Base-by-base conservation (phyloP, 108 stramenopile genomes). In the Nitzschia sp. region DNA sequence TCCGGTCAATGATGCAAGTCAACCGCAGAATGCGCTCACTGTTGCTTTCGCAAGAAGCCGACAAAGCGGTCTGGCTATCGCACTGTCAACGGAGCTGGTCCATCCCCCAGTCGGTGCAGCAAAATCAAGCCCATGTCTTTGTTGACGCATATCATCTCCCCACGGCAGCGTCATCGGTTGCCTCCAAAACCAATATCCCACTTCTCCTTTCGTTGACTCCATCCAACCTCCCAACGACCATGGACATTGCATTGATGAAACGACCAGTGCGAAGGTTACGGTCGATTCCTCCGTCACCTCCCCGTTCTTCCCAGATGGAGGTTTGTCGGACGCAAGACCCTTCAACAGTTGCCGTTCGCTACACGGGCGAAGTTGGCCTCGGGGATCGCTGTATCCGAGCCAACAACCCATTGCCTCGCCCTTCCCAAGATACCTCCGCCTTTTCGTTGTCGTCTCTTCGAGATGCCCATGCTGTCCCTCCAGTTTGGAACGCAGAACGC, bases 321-420 rank as follows among this genome's bases (percentile, higher is more conserved):
- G 43, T 62, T 1, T 58, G 29, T 14, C 14, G 22, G 14, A 15
- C 46, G 8, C 19, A 29, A 38, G 34, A 17, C 26, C 63, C 65
- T 42, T 24, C 65, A 66, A 42, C 41, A 17, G 2, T 12, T 34
- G 15, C 51, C 14, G 46, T 86, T 71, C 86, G 81, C 57, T 90
- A 75, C 71, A 76, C 67, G 11, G 86, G 86, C 42, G 37, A 41
- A 17, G 76, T 87, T 44, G 89, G 89, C 10, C 61, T 46, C 24
- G 89, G 89, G 25, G 84, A 90, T 78, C 84, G 86, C 22, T 87
- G 83, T 64, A 71, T 90, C 58, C 78, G 78, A 29, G 69, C 84
- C 42, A 78, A 90, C 77, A 60, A 67, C 61, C 86, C 89, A 5
- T 63, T 86, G 41, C 78, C 84, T 10, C 61, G 75, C n/a, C 84